phyloP scores from a whole-genome alignment of 305 asterid species.

The Fraxinus latifolia region DNA sequence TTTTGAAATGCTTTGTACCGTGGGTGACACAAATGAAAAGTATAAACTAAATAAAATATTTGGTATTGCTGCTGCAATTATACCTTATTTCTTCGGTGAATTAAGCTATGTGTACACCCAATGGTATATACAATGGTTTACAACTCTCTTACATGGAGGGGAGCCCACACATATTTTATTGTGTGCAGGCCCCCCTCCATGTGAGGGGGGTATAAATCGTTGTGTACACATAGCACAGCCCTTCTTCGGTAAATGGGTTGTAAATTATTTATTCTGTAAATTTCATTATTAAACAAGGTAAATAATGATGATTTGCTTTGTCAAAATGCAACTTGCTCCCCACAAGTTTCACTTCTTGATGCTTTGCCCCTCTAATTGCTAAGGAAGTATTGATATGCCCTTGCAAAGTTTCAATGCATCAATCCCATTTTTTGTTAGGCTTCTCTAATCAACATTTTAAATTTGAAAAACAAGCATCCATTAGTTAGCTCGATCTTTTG shows the following conservation, averaged over 20 bases:
- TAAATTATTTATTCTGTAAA: background rate
- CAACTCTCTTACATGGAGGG: too few relatives aligned
- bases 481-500: background rate
- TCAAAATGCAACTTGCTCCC: background rate
- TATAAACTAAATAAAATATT: too few relatives aligned
- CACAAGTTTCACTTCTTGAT: background rate
- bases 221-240: too few relatives aligned
- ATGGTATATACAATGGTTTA: too few relatives aligned
- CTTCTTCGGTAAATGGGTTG: background rate
- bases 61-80: too few relatives aligned
- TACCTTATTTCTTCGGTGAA: too few relatives aligned
- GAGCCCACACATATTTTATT: too few relatives aligned
- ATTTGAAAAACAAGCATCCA: background rate
- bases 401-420: background rate
- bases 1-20: too few relatives aligned
- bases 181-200: too few relatives aligned
- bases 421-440: background rate
- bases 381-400: background rate
- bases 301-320: background rate
- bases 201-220: too few relatives aligned
- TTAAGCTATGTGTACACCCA: too few relatives aligned
- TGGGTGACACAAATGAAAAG: too few relatives aligned
- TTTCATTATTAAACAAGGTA: background rate
- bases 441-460: background rate
- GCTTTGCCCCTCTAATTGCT: background rate